Conservation (phyloP, 1,284 basidiomycete species). For the Rhodofomes roseus region DNA sequence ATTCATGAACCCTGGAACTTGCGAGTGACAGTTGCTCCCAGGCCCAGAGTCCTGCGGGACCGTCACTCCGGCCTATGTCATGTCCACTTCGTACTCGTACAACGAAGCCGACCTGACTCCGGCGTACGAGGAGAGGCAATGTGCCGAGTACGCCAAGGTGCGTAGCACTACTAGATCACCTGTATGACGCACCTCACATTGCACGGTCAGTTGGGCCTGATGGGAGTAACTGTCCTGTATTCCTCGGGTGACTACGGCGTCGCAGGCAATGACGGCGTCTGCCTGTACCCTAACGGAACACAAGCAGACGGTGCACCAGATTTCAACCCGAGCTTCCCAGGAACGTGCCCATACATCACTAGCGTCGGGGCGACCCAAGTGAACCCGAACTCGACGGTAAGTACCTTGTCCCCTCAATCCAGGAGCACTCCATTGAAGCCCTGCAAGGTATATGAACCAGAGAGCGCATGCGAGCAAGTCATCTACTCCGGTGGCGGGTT, state of each 20-base stretch:
- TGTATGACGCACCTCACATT: background rate
- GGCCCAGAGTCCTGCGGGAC: constrained; percentile 35
- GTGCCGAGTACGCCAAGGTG: constrained; percentile 46
- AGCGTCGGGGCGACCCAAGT: constrained; percentile 56
- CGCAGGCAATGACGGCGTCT: constrained; percentile 39
- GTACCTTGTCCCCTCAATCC: background rate
- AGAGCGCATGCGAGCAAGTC: constrained; percentile 5
- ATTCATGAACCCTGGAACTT: background rate
- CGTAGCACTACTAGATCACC: background rate
- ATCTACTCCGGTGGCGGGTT: constrained; percentile 21
- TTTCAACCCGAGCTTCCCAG: constrained; percentile 55
- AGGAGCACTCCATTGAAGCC: background rate
- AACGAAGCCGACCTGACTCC: constrained; percentile 34
- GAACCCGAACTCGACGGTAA: constrained; percentile 34
- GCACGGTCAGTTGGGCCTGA: background rate
- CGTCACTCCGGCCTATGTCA: constrained; percentile 34
- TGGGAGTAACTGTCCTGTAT: constrained; percentile 45
- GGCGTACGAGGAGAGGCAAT: constrained; percentile 37
- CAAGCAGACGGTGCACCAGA: constrained; percentile 28
- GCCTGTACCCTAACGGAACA: constrained; percentile 40
- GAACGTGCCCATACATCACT: constrained; percentile 54
- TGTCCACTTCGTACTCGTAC: constrained; percentile 41
- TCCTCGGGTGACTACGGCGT: constrained; percentile 49
- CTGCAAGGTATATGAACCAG: constrained; percentile 4
- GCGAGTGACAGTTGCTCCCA: constrained; percentile 1